Evolutionary conservation across 331 rosid species (phyloP), one percentile per base, ranked within the genome.

Genomic region (Stylosanthes scabra): DNA sequence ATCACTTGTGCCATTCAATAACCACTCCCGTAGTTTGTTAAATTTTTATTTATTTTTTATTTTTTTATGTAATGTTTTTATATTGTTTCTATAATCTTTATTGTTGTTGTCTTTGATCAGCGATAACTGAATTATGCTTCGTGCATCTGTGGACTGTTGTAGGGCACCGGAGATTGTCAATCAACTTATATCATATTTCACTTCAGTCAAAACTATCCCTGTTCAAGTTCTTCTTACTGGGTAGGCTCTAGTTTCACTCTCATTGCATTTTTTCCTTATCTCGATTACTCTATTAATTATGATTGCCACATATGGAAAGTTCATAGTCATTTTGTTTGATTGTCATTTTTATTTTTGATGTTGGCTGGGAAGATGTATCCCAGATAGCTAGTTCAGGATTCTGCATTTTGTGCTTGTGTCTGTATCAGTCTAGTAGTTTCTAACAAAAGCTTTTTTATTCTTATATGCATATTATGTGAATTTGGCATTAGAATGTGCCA

Each of bases 201-300:
- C 67, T 37, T 73, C 87, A 15, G 71, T 80, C 13, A 77, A 82
- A 80, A 74, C 84, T 56, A 77, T 93, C 75, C 98, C 97, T 31
- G 63, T 76, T 37, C 88, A 65, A 72, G 86, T 88, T 78, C 86
- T 93, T 63, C 85, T 90, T 27, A 68, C 86, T n/a, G 97, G 97
- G 96, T 92, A 88, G 77, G 68, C 54, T 47, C 34, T 29, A 11
- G 49, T 59, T 55, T 45, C 50, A 31, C n/a, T n/a, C 70, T 69
- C 20, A 25, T 41, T 67, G 37, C 52, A 11, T 58, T 31, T 40
- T 15, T 42, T 40, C 15, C 44, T 74, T 63, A 57, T 59, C 15
- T 67, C 57, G 7, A 11, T 49, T 79, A 79, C 68, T 64, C 72
- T 71, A 46, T n/a, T 7, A 13, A 49, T 70, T 55, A 66, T 11